A percentile compares a stretch with the other conserved stretches of the same genome.
Evolutionary conservation across 2,329 filamentous ascomycete species (phyloP).

Genomic region (Epichloe amarillans): DNA sequence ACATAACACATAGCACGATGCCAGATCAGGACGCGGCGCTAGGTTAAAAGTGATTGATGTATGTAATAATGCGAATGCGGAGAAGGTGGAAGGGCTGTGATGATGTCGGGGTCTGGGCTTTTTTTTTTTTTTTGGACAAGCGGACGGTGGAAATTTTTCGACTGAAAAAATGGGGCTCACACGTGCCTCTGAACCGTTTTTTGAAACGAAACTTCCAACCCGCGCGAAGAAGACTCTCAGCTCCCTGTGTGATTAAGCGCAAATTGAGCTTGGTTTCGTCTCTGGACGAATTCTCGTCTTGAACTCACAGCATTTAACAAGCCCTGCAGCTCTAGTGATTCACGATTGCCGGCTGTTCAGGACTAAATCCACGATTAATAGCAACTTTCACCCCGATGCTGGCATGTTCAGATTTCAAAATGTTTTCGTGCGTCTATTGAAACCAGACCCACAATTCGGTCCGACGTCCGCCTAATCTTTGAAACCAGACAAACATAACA

Average conservation of each 20-base stretch:
- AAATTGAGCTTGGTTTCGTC: too few species aligned
- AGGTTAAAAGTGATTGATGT: background rate
- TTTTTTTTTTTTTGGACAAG: background rate
- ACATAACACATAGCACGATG: background rate
- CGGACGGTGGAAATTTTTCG: conserved; percentile 13
- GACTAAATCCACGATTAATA: too few species aligned
- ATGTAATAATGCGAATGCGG: background rate
- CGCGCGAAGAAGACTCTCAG: too few species aligned
- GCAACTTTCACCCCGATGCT: too few species aligned
- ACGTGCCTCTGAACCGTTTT: conserved; percentile 15
- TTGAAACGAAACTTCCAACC: too few species aligned
- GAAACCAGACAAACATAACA: background rate
- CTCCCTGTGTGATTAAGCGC: too few species aligned
- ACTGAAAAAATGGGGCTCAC: conserved; percentile 14
- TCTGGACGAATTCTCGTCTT: too few species aligned
- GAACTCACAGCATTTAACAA: too few species aligned
- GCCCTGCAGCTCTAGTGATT: too few species aligned
- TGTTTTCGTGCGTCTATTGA: background rate
- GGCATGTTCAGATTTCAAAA: background rate
- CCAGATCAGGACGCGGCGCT: background rate
- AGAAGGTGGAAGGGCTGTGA: background rate
- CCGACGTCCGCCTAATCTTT: background rate
- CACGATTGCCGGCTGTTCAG: too few species aligned
- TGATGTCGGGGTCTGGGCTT: conserved; percentile 7
- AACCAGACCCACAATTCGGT: background rate